Evolutionary conservation across 495 filamentous ascomycete genomes (phyloP).

Genomic region (Haplographium delicatum): DNA sequence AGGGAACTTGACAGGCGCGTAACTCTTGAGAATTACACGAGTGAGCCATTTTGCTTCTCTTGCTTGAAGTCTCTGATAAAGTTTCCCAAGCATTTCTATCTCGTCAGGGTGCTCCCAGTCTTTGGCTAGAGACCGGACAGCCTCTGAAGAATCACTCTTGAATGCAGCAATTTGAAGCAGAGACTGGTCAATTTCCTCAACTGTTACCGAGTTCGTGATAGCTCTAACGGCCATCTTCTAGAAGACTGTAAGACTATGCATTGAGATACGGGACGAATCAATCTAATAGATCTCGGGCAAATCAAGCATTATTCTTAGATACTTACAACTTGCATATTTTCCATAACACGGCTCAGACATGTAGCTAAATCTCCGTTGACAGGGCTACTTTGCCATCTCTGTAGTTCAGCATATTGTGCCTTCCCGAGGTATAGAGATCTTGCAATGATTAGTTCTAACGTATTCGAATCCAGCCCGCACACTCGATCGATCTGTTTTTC

Average conservation of each 20-base stretch:
- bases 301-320: no score
- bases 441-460: conserved; percentile 57
- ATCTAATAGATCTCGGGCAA: no score
- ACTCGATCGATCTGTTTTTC: conserved; percentile 70
- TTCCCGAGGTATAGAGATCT: conserved; percentile 57
- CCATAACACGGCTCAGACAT: conserved; percentile 64
- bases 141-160: conserved; percentile 63
- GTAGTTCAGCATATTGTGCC: conserved; percentile 54
- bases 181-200: conserved; percentile 69
- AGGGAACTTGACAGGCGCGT: conserved; percentile 52
- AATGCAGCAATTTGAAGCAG: conserved; percentile 59
- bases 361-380: conserved; percentile 58
- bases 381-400: conserved; percentile 52
- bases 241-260: conserved; percentile 20
- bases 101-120: conserved; percentile 24
- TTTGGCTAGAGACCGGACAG: conserved; percentile 44
- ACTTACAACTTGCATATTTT: conserved; percentile 50
- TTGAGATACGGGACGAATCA: conserved; percentile 24
- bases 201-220: conserved; percentile 42
- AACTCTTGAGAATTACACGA: conserved; percentile 73
- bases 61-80: conserved; percentile 58
- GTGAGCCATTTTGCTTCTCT: conserved; percentile 88
- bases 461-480: conserved; percentile 57
- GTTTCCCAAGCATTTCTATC: conserved; percentile 42
- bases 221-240: conserved; percentile 9